phyloP scores from a whole-genome alignment of 2,329 filamentous ascomycete genomes.

The Xylogone sp. region DNA sequence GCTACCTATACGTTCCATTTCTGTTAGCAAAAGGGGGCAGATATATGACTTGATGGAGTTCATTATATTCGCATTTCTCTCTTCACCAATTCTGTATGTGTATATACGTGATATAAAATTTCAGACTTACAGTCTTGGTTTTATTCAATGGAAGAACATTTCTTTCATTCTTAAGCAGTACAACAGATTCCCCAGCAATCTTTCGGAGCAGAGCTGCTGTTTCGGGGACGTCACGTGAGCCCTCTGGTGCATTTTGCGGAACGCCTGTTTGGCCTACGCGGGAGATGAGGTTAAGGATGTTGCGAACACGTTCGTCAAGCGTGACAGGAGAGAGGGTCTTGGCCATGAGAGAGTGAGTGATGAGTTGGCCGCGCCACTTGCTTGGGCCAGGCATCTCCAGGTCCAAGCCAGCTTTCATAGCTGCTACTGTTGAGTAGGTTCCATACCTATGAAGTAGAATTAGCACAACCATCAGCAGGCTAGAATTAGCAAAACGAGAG shows the following conservation, averaged over 20 bases:
- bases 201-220: slow-evolving; percentile 42
- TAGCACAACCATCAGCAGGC: too few species aligned
- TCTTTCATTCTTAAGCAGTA: slow-evolving; percentile 60
- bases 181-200: slow-evolving; percentile 54
- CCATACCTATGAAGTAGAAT: slow-evolving; percentile 26
- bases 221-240: slow-evolving; percentile 18
- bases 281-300: slow-evolving; percentile 13
- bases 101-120: too few species aligned
- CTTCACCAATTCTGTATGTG: too few species aligned
- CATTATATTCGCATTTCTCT: too few species aligned
- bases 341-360: slow-evolving; percentile 8
- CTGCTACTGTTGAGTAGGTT: slow-evolving; percentile 47
- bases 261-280: slow-evolving; percentile 14
- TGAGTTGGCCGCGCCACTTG: slow-evolving; percentile 7
- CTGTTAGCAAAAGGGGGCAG: too few species aligned
- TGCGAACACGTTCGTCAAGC: slow-evolving; percentile 11
- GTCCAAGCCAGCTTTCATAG: slow-evolving; percentile 46
- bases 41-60: too few species aligned
- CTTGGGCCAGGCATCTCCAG: slow-evolving; percentile 55
- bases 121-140: slow-evolving; percentile 34
- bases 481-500: too few species aligned
- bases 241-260: slow-evolving; percentile 12
- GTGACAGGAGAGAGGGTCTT: slow-evolving; percentile 7
- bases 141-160: slow-evolving; percentile 47
- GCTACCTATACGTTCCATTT: slow-evolving; percentile 17